Evolutionary conservation across 192 early-diverging fungal genomes (phyloP), one percentile per base, ranked within the genome.

Genomic region (Coemansia umbellata): DNA sequence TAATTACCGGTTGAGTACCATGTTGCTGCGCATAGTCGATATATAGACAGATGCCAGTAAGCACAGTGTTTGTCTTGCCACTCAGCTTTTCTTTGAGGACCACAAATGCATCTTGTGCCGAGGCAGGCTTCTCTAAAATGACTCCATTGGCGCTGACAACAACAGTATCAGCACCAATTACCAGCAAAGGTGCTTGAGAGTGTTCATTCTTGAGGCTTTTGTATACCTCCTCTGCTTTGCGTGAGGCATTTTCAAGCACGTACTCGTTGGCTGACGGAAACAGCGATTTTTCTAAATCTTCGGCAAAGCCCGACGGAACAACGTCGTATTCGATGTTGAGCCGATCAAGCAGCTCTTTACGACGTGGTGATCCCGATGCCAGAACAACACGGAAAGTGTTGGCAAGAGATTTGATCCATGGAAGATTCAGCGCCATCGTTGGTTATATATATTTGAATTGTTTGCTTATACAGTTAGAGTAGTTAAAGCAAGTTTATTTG

Each of bases 151-250:
- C 54, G 8, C 80, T 73, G 14, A 68, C 59, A 10, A 92, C 87
- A 0, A 95, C 80, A 0, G 93, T 95, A 58, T 95, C 93, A n/a
- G 89, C 80, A 3, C 83, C 82, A 35, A 94, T 91, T 15, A 92
- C 73, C 30, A 92, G 52, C 50, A 84, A 66, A 26, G 79, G 78
- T 15, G 72, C 67, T 31, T 66, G 22, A 0, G 36, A 42, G 17
- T 45, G 43, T n/a, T 58, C 58, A 21, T 23, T 27, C 10, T 50
- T 78, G 31, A 86, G 27, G 14, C 82, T 70, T 6, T 66, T 55
- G 66, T 80, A 86, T 4, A 91, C 89, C 23, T 91, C 86, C 0
- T 66, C 50, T 5, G 83, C 84, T 71, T 94, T 94, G 27, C 64
- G 80, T 8, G 50, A 62, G 0, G 92, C 87, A 31, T 79, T 94